Evolutionary conservation across 1,284 basidiomycete species (phyloP).

Genomic region (Tilletia walkeri): DNA sequence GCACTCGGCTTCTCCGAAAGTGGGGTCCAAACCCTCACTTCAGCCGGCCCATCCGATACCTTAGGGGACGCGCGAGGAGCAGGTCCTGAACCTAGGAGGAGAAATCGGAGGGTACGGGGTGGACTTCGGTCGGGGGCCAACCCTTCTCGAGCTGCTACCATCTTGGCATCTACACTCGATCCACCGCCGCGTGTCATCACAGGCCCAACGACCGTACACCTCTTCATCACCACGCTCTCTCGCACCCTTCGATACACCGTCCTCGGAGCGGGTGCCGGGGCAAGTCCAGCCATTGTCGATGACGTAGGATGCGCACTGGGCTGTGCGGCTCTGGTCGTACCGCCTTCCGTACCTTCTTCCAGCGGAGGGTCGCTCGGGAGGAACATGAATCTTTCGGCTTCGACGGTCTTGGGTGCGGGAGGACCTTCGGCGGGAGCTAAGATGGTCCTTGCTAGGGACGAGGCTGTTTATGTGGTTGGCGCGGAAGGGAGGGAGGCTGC

Average conservation of each 20-base stretch:
- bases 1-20: slow-evolving; percentile 79
- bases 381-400: background rate
- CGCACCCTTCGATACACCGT: slow-evolving; percentile 75
- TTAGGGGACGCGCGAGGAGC: background rate
- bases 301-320: slow-evolving; percentile 80
- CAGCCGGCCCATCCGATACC: slow-evolving; percentile 6
- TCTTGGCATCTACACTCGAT: slow-evolving; percentile 2
- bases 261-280: slow-evolving; percentile 70
- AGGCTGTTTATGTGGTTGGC: slow-evolving; percentile 85
- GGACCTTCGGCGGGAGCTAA: slow-evolving; percentile 53
- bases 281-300: slow-evolving; percentile 70
- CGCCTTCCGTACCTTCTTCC: background rate
- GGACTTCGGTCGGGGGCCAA: too few relatives aligned
- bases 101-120: slow-evolving; percentile 30
- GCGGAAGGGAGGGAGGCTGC: slow-evolving; percentile 79
- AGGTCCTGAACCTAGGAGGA: slow-evolving; percentile 11
- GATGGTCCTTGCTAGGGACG: slow-evolving; percentile 83
- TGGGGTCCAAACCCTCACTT: slow-evolving; percentile 4
- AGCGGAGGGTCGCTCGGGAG: background rate
- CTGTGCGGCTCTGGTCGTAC: slow-evolving; percentile 65
- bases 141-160: slow-evolving; percentile 47
- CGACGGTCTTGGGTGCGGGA: background rate
- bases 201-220: slow-evolving; percentile 60
- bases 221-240: slow-evolving; percentile 85
- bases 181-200: slow-evolving; percentile 15